These are phyloP conservation scores for Bryopsis sp. DNA, from an alignment of 139 green algal genomes.

Conservation along the genomic window DNA sequence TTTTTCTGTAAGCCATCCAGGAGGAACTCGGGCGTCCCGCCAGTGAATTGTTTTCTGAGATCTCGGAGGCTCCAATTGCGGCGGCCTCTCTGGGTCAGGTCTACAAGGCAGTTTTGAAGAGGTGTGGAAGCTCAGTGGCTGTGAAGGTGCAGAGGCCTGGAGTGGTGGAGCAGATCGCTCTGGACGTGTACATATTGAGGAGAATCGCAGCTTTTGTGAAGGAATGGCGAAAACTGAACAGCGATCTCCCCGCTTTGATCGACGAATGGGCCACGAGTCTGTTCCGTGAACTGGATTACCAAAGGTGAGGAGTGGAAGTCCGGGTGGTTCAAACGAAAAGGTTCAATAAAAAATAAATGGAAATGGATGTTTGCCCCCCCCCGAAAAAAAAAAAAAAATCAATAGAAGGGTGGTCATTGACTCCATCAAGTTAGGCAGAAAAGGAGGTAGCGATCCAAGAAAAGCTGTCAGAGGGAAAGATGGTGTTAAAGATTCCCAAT, in stretches of 20 bases:
- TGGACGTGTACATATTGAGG: slow-evolving; percentile 78
- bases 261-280: slow-evolving; percentile 74
- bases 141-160: slow-evolving; percentile 71
- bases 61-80: slow-evolving; percentile 60
- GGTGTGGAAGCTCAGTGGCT: not conserved
- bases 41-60: slow-evolving; percentile 43
- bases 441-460: too few relatives aligned
- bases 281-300: slow-evolving; percentile 84
- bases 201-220: slow-evolving; percentile 24
- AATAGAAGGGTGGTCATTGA: too few relatives aligned
- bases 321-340: too few relatives aligned
- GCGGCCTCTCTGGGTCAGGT: slow-evolving; percentile 77
- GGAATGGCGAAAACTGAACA: slow-evolving; percentile 54
- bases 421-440: too few relatives aligned
- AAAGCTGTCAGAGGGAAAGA: too few relatives aligned
- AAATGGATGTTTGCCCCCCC: too few relatives aligned
- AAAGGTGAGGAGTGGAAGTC: slow-evolving; percentile 12
- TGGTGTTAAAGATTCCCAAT: too few relatives aligned
- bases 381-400: too few relatives aligned
- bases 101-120: slow-evolving; percentile 16
- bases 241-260: slow-evolving; percentile 72
- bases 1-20: slow-evolving; percentile 42
- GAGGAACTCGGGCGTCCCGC: slow-evolving; percentile 46
- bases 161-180: slow-evolving; percentile 60
- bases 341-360: too few relatives aligned